phyloP scores from a whole-genome alignment of 2,329 filamentous ascomycete species.

The Didymosphaeria variabile region DNA sequence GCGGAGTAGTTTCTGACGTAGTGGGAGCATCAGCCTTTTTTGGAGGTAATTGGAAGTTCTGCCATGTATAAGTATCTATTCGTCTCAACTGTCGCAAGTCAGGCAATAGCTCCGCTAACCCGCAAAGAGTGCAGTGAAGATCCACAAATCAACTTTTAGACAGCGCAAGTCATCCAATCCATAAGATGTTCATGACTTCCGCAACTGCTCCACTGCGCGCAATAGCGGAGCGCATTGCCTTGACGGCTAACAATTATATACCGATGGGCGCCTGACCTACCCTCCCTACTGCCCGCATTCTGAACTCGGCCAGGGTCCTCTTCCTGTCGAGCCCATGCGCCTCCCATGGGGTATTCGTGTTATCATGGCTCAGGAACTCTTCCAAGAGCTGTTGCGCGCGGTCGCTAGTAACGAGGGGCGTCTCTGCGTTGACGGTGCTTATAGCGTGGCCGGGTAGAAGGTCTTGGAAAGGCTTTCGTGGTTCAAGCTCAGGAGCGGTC shows the following conservation, averaged over 20 bases:
- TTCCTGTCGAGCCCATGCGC: constrained; percentile 60
- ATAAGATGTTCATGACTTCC: background rate
- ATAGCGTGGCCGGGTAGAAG: constrained; percentile 57
- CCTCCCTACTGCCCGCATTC: constrained; percentile 78
- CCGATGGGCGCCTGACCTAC: constrained; percentile 67
- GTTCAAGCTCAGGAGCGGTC: constrained; percentile 35
- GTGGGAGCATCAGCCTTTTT: constrained; percentile 69
- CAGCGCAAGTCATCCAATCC: background rate
- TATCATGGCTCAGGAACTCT: constrained; percentile 73
- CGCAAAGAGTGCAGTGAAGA: background rate
- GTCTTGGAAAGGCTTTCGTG: constrained; percentile 57
- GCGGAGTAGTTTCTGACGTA: constrained; percentile 60
- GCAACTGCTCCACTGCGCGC: background rate
- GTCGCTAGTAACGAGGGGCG: constrained; percentile 71
- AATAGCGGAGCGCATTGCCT: background rate
- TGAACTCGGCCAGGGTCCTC: constrained; percentile 65
- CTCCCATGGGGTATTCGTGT: constrained; percentile 72
- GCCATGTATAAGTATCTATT: constrained; percentile 34
- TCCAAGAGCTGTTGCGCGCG: constrained; percentile 72
- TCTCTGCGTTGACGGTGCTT: constrained; percentile 73
- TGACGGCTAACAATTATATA: constrained; percentile 12
- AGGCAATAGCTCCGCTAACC: constrained; percentile 5
- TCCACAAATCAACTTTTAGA: background rate
- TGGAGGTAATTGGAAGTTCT: constrained; percentile 67
- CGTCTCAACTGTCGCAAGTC: constrained; percentile 20